These are phyloP conservation scores for Pleurotus cornucopiae DNA, from an alignment of 768 basidiomycete genomes.

Conservation along the genomic window DNA sequence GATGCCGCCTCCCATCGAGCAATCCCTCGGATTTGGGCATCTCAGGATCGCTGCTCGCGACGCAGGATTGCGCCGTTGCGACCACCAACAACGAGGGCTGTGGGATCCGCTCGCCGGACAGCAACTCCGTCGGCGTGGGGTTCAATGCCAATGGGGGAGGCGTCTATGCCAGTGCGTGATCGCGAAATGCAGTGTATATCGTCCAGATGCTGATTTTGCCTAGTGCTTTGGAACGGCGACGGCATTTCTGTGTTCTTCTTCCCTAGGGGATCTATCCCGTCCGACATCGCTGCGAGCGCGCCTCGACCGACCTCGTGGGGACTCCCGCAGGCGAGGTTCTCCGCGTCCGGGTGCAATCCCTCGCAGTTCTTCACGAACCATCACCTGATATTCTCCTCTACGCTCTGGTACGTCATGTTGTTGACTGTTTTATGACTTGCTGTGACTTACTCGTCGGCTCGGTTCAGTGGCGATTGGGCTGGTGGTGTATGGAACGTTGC, in stretches of 20 bases:
- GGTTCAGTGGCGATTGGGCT: conserved; percentile 79
- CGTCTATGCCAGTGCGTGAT: conserved; percentile 78
- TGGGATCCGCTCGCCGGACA: conserved; percentile 59
- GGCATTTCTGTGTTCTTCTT: conserved; percentile 87
- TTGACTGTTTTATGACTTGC: no score
- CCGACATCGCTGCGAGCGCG: conserved; percentile 67
- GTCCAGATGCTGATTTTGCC: conserved; percentile 22
- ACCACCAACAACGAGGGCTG: conserved; percentile 80
- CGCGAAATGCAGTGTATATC: no score
- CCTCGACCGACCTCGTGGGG: conserved; percentile 81
- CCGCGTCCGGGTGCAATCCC: conserved; percentile 69
- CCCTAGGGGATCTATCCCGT: conserved; percentile 64
- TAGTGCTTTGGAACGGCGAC: conserved; percentile 64
- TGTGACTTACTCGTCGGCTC: no score
- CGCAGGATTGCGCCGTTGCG: conserved; percentile 66
- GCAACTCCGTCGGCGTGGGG: conserved; percentile 71
- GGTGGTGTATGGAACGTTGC: conserved; percentile 64
- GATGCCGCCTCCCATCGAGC: conserved; percentile 58
- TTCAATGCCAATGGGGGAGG: conserved; percentile 88
- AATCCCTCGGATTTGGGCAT: conserved; percentile 47
- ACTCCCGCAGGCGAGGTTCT: conserved; percentile 73
- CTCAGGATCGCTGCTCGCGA: conserved; percentile 61
- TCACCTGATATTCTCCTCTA: conserved; percentile 79
- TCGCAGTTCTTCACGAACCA: conserved; percentile 77
- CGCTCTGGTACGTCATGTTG: conserved; percentile 37